A percentile compares a stretch with the other conserved stretches of the same genome.
phyloP scores from a whole-genome alignment of 148 eudicot species.

The Amaranthus cruentus region DNA sequence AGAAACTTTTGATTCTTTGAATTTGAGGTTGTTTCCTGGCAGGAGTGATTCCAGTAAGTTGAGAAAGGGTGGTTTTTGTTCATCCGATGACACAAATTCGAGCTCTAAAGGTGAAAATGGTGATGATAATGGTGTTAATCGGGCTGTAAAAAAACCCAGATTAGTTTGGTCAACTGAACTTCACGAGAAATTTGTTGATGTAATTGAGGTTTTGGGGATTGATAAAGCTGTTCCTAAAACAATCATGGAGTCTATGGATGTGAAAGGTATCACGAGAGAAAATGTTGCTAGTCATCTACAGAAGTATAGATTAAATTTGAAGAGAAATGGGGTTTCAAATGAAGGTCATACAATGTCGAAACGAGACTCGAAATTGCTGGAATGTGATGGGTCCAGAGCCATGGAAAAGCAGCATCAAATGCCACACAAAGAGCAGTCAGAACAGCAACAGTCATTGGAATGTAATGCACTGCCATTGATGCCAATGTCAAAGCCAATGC shows the following conservation, averaged over 20 bases:
- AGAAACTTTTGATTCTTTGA: constrained; percentile 17
- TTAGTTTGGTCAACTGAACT: constrained; percentile 44
- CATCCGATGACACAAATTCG: too few relatives aligned
- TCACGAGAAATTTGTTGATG: constrained; percentile 45
- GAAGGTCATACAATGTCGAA: constrained; percentile 8
- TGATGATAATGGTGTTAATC: constrained; percentile 27
- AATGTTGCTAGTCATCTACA: constrained; percentile 54
- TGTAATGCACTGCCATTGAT: not conserved
- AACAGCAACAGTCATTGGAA: not conserved
- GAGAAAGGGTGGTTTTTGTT: too few relatives aligned
- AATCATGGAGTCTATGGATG: constrained; percentile 49
- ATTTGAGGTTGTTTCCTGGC: constrained; percentile 14
- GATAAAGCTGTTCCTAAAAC: constrained; percentile 50
- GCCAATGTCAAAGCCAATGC: constrained; percentile 13
- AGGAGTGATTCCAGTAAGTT: constrained; percentile 1
- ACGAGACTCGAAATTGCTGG: not conserved
- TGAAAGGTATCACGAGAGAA: constrained; percentile 44
- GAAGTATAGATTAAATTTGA: constrained; percentile 46
- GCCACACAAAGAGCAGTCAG: not conserved
- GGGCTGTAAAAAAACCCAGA: constrained; percentile 36
- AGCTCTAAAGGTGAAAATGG: constrained; percentile 11
- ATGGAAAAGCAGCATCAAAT: not conserved
- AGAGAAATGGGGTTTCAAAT: constrained; percentile 23
- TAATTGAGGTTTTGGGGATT: constrained; percentile 38
- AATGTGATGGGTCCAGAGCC: constrained; percentile 9